phyloP scores from a whole-genome alignment of 768 basidiomycete genomes.

The Pleurotus cornucopiae region DNA sequence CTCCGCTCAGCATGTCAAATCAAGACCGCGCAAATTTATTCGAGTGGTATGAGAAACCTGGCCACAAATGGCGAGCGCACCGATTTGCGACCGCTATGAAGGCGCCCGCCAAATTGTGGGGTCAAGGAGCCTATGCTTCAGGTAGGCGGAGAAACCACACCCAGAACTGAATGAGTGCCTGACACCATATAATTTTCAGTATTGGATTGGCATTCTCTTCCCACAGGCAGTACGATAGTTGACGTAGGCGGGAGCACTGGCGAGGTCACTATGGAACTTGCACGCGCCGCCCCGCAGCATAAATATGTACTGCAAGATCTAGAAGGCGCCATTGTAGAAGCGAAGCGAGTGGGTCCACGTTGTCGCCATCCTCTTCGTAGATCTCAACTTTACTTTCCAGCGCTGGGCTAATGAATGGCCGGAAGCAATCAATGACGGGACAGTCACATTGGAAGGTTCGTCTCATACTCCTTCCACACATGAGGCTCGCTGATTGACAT shows the following conservation, averaged over 20 bases:
- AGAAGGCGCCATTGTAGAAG: constrained; percentile 14
- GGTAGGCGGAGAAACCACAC: background rate
- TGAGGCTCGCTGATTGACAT: background rate
- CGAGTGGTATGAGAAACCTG: constrained; percentile 19
- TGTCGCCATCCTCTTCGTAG: too few species aligned
- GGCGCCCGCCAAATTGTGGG: constrained; percentile 8
- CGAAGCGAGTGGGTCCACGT: background rate
- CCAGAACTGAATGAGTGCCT: background rate
- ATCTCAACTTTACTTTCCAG: background rate
- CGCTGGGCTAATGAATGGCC: constrained; percentile 11
- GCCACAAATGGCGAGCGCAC: constrained; percentile 14
- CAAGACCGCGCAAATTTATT: constrained; percentile 19
- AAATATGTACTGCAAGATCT: constrained; percentile 23
- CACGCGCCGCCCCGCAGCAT: constrained; percentile 15
- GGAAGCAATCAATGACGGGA: constrained; percentile 12
- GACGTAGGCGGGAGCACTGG: constrained; percentile 28
- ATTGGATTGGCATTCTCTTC: constrained; percentile 20
- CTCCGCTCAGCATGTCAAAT: constrained; percentile 6
- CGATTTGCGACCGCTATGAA: constrained; percentile 30
- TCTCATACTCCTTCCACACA: background rate
- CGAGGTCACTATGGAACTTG: constrained; percentile 17
- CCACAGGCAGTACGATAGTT: constrained; percentile 18
- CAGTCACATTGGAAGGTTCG: constrained; percentile 16
- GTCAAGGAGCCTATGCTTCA: background rate
- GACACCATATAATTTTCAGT: constrained; percentile 10